Percentiles rank a stretch among this genome's conserved stretches.
Evolutionary conservation across 495 filamentous ascomycete species (phyloP).

Genomic region (Neurospora tetraspora): DNA sequence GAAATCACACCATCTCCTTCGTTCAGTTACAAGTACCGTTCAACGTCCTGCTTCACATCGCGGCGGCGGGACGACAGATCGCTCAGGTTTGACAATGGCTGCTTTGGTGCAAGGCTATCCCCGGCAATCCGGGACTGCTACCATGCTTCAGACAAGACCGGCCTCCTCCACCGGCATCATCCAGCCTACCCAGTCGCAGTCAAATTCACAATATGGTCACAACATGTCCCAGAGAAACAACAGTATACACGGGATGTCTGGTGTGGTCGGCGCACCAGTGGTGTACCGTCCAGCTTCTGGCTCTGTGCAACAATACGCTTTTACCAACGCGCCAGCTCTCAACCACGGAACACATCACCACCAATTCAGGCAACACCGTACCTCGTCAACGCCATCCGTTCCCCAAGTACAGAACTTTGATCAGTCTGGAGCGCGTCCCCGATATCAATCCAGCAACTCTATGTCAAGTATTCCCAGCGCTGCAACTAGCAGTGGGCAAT

Average conservation of each 20-base stretch:
- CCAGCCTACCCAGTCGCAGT: slow-evolving; percentile 40
- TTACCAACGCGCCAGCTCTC: slow-evolving; percentile 64
- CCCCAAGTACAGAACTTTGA: slow-evolving; percentile 42
- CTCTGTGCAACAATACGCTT: slow-evolving; percentile 76
- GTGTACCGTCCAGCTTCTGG: slow-evolving; percentile 63
- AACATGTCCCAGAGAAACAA: slow-evolving; percentile 51
- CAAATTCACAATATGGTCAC: slow-evolving; percentile 45
- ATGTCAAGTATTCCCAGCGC: slow-evolving; percentile 30
- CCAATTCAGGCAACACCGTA: slow-evolving; percentile 57
- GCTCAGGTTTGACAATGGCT: slow-evolving; percentile 52
- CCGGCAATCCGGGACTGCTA: slow-evolving; percentile 67
- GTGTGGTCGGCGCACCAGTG: slow-evolving; percentile 37
- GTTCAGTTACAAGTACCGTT: background rate
- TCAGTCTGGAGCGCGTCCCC: slow-evolving; percentile 37
- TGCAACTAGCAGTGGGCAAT: slow-evolving; percentile 7
- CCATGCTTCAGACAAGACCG: slow-evolving; percentile 73
- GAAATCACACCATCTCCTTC: background rate
- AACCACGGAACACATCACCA: slow-evolving; percentile 50
- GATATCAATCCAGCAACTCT: slow-evolving; percentile 53
- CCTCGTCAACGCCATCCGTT: slow-evolving; percentile 55
- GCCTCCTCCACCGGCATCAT: slow-evolving; percentile 60
- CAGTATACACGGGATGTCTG: slow-evolving; percentile 47
- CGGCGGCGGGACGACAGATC: background rate
- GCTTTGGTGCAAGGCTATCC: slow-evolving; percentile 87
- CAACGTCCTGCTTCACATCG: background rate